Conservation (phyloP, 495 filamentous ascomycete species). For the Penicillium manginii region DNA sequence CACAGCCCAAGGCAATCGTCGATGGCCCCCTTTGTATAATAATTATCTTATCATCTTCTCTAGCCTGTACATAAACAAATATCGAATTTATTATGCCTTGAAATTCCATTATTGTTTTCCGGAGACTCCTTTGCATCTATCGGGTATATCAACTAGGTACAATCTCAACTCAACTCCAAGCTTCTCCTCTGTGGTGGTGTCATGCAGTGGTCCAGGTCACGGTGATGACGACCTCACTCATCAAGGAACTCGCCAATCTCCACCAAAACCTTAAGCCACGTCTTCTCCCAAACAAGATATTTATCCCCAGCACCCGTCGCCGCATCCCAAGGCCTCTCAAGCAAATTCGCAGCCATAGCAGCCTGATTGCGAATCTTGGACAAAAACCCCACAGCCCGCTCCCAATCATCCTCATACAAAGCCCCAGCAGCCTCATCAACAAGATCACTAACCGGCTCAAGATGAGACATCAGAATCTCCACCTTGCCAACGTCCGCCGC, state of each 20-base stretch:
- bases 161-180: too few relatives aligned
- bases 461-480: slow-evolving; percentile 34
- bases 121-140: neutral
- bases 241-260: slow-evolving; percentile 43
- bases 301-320: slow-evolving; percentile 40
- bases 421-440: slow-evolving; percentile 55
- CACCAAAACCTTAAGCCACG: slow-evolving; percentile 52
- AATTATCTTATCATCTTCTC: slow-evolving; percentile 14
- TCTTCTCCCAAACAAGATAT: slow-evolving; percentile 51
- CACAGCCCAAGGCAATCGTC: neutral
- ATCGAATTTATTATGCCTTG: slow-evolving; percentile 3
- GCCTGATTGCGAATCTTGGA: slow-evolving; percentile 32
- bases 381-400: slow-evolving; percentile 33
- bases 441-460: slow-evolving; percentile 45
- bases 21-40: slow-evolving; percentile 14
- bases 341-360: slow-evolving; percentile 32
- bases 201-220: too few relatives aligned
- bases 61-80: slow-evolving; percentile 22
- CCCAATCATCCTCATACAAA: slow-evolving; percentile 47
- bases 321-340: slow-evolving; percentile 30
- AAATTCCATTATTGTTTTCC: neutral
- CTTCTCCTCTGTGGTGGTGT: too few relatives aligned
- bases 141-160: neutral
- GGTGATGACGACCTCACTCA: too few relatives aligned
- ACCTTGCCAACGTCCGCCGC: slow-evolving; percentile 25